Percentiles rank a stretch among this genome's conserved stretches.
Conservation (phyloP, 208 protist species). For the Vickermania ingenoplastis region DNA sequence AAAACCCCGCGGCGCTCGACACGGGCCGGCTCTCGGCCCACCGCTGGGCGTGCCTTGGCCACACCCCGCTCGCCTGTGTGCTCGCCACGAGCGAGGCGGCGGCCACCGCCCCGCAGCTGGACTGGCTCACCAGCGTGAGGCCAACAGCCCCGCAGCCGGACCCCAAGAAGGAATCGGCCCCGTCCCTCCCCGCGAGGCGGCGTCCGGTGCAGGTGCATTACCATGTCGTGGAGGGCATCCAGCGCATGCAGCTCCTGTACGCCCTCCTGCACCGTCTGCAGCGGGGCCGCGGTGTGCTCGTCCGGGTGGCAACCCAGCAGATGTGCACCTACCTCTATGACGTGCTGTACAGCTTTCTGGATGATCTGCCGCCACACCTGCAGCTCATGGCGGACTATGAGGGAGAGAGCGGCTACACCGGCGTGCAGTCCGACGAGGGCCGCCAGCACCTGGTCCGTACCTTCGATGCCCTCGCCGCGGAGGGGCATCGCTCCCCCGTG, state of each 20-base stretch:
- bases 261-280: slow-evolving; percentile 33
- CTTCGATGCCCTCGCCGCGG: slow-evolving; percentile 36
- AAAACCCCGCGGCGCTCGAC: slow-evolving; percentile 3
- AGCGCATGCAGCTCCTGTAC: slow-evolving; percentile 60
- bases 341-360: slow-evolving; percentile 33
- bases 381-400: slow-evolving; percentile 59
- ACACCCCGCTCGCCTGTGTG: slow-evolving; percentile 24
- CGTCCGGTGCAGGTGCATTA: slow-evolving; percentile 40
- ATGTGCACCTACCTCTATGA: slow-evolving; percentile 43
- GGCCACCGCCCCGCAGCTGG: slow-evolving; percentile 7
- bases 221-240: slow-evolving; percentile 32
- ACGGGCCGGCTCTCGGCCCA: slow-evolving; percentile 20
- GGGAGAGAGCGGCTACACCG: slow-evolving; percentile 27
- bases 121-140: slow-evolving; percentile 11
- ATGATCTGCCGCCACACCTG: slow-evolving; percentile 30
- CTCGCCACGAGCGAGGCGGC: slow-evolving; percentile 12
- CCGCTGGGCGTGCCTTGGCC: slow-evolving; percentile 51
- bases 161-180: neutral
- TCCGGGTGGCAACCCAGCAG: slow-evolving; percentile 63
- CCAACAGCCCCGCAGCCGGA: neutral
- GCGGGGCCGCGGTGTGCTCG: slow-evolving; percentile 32
- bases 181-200: slow-evolving; percentile 5
- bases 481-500: slow-evolving; percentile 27
- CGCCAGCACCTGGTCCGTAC: slow-evolving; percentile 16
- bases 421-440: slow-evolving; percentile 23